These are phyloP conservation scores for Craspedostauros australis DNA, from an alignment of 108 stramenopile genomes.

Conservation along the genomic window DNA sequence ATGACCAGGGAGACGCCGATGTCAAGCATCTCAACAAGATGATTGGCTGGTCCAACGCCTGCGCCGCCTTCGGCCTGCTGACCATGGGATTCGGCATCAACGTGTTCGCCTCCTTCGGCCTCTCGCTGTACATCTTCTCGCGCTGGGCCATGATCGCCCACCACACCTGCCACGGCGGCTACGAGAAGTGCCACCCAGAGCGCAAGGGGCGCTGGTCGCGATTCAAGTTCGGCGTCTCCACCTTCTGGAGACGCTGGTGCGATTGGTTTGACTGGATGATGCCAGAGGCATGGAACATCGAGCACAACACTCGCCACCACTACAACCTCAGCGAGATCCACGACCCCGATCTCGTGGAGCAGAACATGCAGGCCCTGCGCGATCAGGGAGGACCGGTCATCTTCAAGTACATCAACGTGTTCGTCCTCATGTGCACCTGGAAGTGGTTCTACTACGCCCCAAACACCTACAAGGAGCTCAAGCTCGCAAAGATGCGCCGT, in stretches of 20 bases:
- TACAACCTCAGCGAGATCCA: slow-evolving; percentile 51
- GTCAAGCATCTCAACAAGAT: slow-evolving; percentile 88
- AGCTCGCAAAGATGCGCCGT: slow-evolving; percentile 31
- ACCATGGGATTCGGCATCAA: slow-evolving; percentile 53
- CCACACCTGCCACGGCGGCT: slow-evolving; percentile 74
- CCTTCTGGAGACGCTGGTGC: slow-evolving; percentile 36
- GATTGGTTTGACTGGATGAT: slow-evolving; percentile 85
- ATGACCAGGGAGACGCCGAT: slow-evolving; percentile 73
- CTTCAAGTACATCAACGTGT: slow-evolving; percentile 35
- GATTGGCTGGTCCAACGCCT: slow-evolving; percentile 70
- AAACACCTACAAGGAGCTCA: slow-evolving; percentile 69
- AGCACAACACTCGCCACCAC: slow-evolving; percentile 64
- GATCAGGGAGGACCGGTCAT: slow-evolving; percentile 23
- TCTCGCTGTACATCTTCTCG: slow-evolving; percentile 53
- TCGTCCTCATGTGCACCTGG: slow-evolving; percentile 41
- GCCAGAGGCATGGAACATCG: slow-evolving; percentile 78
- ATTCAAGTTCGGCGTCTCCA: slow-evolving; percentile 58
- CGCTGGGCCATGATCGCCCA: slow-evolving; percentile 79
- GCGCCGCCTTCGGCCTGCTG: slow-evolving; percentile 63
- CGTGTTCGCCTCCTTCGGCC: slow-evolving; percentile 43
- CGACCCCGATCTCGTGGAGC: slow-evolving; percentile 66
- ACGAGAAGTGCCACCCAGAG: slow-evolving; percentile 51
- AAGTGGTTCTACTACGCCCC: slow-evolving; percentile 71
- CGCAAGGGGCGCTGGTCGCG: slow-evolving; percentile 49
- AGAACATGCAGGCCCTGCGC: slow-evolving; percentile 41